These are phyloP conservation scores for Daedaleopsis nitida DNA, from an alignment of 768 basidiomycete species.

Conservation along the genomic window DNA sequence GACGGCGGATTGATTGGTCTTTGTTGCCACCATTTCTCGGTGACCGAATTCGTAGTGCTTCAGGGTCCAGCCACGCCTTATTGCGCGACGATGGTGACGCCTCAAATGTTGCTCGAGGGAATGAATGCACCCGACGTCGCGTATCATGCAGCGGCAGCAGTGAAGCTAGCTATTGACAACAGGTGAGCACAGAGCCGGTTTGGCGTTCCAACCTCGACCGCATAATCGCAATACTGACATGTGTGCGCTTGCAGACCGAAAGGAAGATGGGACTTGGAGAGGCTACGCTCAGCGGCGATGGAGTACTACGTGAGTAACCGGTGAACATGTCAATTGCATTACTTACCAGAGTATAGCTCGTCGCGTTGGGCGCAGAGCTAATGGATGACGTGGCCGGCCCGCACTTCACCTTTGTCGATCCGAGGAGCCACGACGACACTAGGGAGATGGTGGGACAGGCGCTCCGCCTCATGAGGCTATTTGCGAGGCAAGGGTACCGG, in stretches of 20 bases:
- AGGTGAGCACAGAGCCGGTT: slow-evolving; percentile 1
- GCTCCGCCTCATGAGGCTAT: slow-evolving; percentile 40
- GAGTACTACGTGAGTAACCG: slow-evolving; percentile 35
- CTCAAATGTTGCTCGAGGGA: slow-evolving; percentile 31
- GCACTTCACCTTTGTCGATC: slow-evolving; percentile 54
- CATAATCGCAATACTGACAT: slow-evolving; percentile 9
- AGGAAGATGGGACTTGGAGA: slow-evolving; percentile 5
- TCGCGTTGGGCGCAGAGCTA: slow-evolving; percentile 49
- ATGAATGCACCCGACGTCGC: slow-evolving; percentile 30
- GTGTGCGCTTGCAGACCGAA: slow-evolving; percentile 10
- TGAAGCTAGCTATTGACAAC: slow-evolving; percentile 31
- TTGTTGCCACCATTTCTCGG: slow-evolving; percentile 36
- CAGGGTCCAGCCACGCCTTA: slow-evolving; percentile 29
- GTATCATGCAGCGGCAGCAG: slow-evolving; percentile 38
- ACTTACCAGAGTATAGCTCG: slow-evolving; percentile 40
- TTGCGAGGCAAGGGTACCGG: slow-evolving; percentile 41
- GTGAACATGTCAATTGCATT: not conserved
- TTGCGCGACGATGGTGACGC: slow-evolving; percentile 37
- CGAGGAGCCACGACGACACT: slow-evolving; percentile 41
- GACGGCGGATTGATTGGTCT: slow-evolving; percentile 2
- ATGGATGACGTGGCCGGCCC: slow-evolving; percentile 48
- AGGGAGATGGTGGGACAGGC: slow-evolving; percentile 46
- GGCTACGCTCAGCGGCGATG: slow-evolving; percentile 16
- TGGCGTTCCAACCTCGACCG: not conserved
- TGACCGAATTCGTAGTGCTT: not conserved